phyloP scores from a whole-genome alignment of 2,329 filamentous ascomycete genomes.

The Penicillium janthinellum region DNA sequence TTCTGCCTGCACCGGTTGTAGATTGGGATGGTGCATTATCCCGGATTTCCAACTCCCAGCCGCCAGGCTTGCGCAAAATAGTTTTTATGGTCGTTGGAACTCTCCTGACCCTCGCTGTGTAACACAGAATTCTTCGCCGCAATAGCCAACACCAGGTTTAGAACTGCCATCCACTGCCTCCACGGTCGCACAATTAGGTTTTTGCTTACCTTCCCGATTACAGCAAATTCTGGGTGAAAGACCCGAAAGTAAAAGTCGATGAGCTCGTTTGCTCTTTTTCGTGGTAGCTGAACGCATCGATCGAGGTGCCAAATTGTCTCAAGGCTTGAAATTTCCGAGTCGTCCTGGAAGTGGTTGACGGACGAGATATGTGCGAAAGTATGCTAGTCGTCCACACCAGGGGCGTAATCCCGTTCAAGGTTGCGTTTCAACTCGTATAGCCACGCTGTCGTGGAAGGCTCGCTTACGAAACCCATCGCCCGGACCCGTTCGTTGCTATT shows the following conservation, averaged over 20 bases:
- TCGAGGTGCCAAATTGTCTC: slow-evolving; percentile 34
- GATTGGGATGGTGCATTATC: slow-evolving; percentile 43
- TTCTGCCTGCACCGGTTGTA: slow-evolving; percentile 48
- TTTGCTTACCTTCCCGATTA: slow-evolving; percentile 40
- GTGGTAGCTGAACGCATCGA: slow-evolving; percentile 37
- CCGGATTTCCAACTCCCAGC: slow-evolving; percentile 38
- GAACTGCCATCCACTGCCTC: slow-evolving; percentile 44
- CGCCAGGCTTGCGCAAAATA: slow-evolving; percentile 48
- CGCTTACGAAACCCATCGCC: slow-evolving; percentile 46
- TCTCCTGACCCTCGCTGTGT: slow-evolving; percentile 25
- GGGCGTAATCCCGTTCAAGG: slow-evolving; percentile 30
- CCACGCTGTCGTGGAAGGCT: slow-evolving; percentile 49
- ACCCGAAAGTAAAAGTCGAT: slow-evolving; percentile 43
- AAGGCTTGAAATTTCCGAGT: slow-evolving; percentile 37
- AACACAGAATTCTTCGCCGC: slow-evolving; percentile 41
- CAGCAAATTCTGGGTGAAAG: slow-evolving; percentile 46
- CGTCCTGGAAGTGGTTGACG: slow-evolving; percentile 44
- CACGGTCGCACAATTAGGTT: slow-evolving; percentile 36
- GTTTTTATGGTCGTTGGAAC: slow-evolving; percentile 37
- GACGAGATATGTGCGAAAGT: slow-evolving; percentile 30
- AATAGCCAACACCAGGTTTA: slow-evolving; percentile 50
- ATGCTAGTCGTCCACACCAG: slow-evolving; percentile 11
- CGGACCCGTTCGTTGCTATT: slow-evolving; percentile 42
- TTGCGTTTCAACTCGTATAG: slow-evolving; percentile 43
- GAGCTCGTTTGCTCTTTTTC: slow-evolving; percentile 24